These are phyloP conservation scores for Arthrinium puccinioides DNA, from an alignment of 2,329 filamentous ascomycete genomes.

Conservation along the genomic window DNA sequence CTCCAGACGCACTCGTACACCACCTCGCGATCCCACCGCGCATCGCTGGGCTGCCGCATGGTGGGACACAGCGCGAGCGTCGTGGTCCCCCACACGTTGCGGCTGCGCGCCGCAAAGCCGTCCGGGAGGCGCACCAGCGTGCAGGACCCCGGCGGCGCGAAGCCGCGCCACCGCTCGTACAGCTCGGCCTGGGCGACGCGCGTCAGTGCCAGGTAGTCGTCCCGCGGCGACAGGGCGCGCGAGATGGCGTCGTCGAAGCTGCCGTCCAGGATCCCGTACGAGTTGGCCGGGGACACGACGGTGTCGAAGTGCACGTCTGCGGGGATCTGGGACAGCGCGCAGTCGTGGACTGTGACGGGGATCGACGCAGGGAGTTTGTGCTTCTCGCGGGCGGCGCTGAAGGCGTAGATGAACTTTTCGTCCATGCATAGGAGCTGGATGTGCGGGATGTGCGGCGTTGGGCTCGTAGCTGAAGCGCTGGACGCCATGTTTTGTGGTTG, in stretches of 20 bases:
- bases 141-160: conserved; percentile 41
- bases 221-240: conserved; percentile 32
- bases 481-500: neutral
- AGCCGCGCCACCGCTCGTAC: conserved; percentile 35
- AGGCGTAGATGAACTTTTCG: neutral
- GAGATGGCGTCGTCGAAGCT: conserved; percentile 49
- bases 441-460: neutral
- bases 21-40: conserved; percentile 42
- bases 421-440: conserved; percentile 4
- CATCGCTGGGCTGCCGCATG: conserved; percentile 38
- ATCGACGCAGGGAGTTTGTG: conserved; percentile 1
- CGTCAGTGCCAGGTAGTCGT: conserved; percentile 40
- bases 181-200: conserved; percentile 33
- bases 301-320: conserved; percentile 32
- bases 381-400: neutral
- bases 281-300: conserved; percentile 47
- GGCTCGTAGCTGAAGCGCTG: neutral
- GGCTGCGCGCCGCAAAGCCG: conserved; percentile 18
- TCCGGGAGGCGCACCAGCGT: conserved; percentile 37
- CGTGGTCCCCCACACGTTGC: conserved; percentile 31
- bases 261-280: conserved; percentile 45
- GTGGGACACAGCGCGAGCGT: conserved; percentile 45
- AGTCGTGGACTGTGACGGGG: conserved; percentile 28
- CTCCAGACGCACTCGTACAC: conserved; percentile 48
- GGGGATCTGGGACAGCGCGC: conserved; percentile 29